These are phyloP conservation scores for Nepenthes alata DNA, from an alignment of 179 eudicot species.

Conservation along the genomic window DNA sequence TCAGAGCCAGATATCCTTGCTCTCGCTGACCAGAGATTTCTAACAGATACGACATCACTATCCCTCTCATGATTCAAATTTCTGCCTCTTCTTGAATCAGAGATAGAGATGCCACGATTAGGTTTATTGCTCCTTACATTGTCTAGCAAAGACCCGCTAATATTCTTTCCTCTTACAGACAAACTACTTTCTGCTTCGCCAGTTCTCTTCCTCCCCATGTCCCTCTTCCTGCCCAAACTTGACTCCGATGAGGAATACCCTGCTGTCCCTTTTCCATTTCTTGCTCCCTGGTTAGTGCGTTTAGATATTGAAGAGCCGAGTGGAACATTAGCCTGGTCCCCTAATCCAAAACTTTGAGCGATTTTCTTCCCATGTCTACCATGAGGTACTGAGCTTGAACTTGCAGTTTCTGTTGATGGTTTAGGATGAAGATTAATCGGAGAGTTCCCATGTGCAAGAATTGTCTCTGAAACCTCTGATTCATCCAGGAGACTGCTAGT, in stretches of 20 bases:
- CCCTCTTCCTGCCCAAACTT: conserved; percentile 29
- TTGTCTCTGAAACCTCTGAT: conserved; percentile 21
- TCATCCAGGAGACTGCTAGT: conserved; percentile 27
- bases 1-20: conserved; percentile 21
- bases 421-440: conserved; percentile 17
- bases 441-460: conserved; percentile 15
- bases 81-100: conserved; percentile 35
- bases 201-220: conserved; percentile 40
- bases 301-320: conserved; percentile 16
- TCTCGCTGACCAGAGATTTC: conserved; percentile 26
- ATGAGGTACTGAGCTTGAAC: conserved; percentile 28
- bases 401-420: conserved; percentile 22
- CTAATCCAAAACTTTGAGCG: conserved; percentile 25
- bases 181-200: conserved; percentile 54
- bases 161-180: conserved; percentile 44
- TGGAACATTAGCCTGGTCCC: conserved; percentile 35
- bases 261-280: conserved; percentile 19
- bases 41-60: conserved; percentile 21
- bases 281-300: conserved; percentile 19
- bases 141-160: conserved; percentile 19
- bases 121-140: conserved; percentile 21
- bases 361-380: conserved; percentile 24
- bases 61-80: conserved; percentile 23
- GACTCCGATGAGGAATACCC: conserved; percentile 46
- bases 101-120: conserved; percentile 35